Evolutionary conservation across 768 basidiomycete genomes (phyloP).

Genomic region (Calocera cornea): DNA sequence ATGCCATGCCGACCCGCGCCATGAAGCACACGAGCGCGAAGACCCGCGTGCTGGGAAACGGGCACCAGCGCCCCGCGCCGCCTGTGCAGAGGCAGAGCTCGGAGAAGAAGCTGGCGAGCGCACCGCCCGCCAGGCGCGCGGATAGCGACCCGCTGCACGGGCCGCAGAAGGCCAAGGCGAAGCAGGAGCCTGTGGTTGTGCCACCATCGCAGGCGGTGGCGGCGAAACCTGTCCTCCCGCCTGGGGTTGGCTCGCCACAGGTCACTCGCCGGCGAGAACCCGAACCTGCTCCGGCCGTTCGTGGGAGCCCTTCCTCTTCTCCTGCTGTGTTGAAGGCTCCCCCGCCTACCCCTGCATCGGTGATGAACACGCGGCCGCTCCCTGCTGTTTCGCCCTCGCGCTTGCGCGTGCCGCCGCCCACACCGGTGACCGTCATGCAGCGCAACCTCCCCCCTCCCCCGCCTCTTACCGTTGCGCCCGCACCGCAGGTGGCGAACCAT

Average conservation of each 20-base stretch:
- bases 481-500: not conserved
- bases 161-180: not conserved
- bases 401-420: not conserved
- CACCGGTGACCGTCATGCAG: not conserved
- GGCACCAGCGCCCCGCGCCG: slow-evolving; percentile 20
- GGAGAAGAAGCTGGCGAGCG: slow-evolving; percentile 23
- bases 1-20: slow-evolving; percentile 12
- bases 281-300: not conserved
- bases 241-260: not conserved
- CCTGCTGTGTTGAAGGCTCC: not conserved
- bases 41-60: slow-evolving; percentile 15
- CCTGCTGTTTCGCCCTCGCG: not conserved
- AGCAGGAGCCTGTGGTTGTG: not conserved
- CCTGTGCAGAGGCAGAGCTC: not conserved
- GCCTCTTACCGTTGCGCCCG: not conserved
- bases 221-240: not conserved
- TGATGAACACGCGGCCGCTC: not conserved
- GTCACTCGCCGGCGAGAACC: not conserved
- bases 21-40: slow-evolving; percentile 16
- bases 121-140: slow-evolving; percentile 19
- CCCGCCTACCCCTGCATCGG: not conserved
- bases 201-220: not conserved
- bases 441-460: not conserved
- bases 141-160: not conserved
- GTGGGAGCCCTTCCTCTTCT: not conserved